A percentile compares a stretch with the other conserved stretches of the same genome.
phyloP scores from a whole-genome alignment of 345 rosid species.

The Eucalyptus cladocalyx region DNA sequence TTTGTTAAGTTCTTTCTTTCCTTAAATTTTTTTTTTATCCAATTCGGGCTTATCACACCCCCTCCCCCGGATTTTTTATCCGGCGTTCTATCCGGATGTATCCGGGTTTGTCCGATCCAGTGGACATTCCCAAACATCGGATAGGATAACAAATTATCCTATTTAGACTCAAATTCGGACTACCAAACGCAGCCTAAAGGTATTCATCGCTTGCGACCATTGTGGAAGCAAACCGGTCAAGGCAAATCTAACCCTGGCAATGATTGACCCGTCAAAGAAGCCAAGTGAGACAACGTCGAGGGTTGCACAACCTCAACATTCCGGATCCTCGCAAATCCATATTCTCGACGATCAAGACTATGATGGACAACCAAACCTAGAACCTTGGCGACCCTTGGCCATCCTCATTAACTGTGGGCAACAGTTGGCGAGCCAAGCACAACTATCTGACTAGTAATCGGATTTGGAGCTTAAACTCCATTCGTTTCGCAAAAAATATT shows the following conservation, averaged over 20 bases:
- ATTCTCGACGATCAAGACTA: background rate
- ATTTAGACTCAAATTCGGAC: no score
- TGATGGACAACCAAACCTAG: background rate
- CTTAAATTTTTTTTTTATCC: no score
- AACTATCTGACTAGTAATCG: fast-evolving
- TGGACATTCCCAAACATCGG: no score
- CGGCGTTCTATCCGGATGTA: no score
- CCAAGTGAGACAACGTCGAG: background rate
- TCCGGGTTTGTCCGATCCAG: no score
- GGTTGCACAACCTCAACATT: background rate
- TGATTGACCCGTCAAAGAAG: background rate
- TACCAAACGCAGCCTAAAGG: no score
- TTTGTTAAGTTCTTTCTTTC: no score
- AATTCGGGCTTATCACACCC: no score
- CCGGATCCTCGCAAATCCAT: background rate
- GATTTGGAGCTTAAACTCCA: no score
- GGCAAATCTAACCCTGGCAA: background rate
- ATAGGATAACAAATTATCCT: no score
- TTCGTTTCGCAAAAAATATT: fast-evolving
- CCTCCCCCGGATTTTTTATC: no score
- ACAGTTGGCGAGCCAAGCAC: background rate
- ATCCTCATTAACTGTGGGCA: background rate
- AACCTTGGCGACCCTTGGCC: background rate
- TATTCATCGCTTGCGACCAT: background rate
- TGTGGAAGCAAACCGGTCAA: background rate